Conservation (phyloP, 208 protist species). For the Giardia muris region DNA sequence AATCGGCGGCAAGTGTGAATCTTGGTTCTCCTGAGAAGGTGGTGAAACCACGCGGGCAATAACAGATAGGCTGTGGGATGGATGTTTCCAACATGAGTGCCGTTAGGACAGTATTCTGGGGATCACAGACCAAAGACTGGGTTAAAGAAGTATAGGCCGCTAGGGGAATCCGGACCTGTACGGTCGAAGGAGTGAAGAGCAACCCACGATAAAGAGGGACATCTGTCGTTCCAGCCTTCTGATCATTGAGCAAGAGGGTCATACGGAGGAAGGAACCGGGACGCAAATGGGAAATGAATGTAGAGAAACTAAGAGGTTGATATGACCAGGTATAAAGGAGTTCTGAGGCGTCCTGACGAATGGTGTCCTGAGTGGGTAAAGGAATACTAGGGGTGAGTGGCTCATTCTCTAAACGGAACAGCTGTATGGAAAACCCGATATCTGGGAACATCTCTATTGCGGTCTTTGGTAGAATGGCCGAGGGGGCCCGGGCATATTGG, state of each 20-base stretch:
- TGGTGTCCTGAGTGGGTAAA: not conserved
- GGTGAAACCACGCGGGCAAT: no score
- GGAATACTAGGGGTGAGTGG: no score
- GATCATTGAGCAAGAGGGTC: not conserved
- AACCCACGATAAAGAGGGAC: not conserved
- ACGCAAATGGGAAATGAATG: not conserved
- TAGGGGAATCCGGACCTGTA: not conserved
- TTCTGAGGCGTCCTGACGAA: not conserved
- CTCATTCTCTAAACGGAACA: no score
- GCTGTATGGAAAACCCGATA: no score
- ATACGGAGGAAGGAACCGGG: not conserved
- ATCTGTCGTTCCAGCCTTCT: not conserved
- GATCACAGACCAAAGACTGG: not conserved
- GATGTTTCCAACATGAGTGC: not conserved
- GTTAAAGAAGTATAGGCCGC: not conserved
- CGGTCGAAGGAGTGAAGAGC: not conserved
- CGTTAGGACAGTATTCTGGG: not conserved
- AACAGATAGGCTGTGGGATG: not conserved
- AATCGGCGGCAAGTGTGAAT: not conserved
- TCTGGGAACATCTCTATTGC: no score
- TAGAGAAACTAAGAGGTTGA: not conserved
- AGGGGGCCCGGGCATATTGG: no score
- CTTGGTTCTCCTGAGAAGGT: not conserved
- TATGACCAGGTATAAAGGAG: not conserved
- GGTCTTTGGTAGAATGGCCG: no score